A percentile compares a stretch with the other conserved stretches of the same genome.
Evolutionary conservation across 345 rosid species (phyloP).

Genomic region (Theobroma cacao): DNA sequence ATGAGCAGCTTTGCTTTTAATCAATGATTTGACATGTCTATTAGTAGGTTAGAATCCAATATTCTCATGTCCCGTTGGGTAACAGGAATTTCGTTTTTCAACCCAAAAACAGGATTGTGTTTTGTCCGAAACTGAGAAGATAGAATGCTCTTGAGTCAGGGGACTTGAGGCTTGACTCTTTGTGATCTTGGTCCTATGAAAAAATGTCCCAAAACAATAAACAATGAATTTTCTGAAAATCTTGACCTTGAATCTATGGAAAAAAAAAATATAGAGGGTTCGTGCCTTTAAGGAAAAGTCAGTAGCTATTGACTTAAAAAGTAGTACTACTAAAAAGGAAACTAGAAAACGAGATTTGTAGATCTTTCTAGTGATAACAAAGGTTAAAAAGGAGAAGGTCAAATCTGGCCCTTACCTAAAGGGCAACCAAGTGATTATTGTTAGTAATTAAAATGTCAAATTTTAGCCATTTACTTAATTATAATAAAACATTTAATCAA

Average conservation of each 20-base stretch:
- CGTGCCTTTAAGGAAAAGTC: slow-evolving; percentile 9
- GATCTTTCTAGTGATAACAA: background rate
- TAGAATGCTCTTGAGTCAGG: background rate
- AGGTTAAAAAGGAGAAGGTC: background rate
- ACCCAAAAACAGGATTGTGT: background rate
- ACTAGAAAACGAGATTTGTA: background rate
- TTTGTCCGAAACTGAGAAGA: background rate
- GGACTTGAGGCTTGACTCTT: background rate
- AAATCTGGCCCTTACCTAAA: background rate
- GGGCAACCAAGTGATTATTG: background rate
- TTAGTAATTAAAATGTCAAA: background rate
- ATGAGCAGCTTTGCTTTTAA: background rate
- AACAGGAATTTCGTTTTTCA: no score
- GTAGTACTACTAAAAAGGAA: background rate
- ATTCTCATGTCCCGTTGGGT: background rate
- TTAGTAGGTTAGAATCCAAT: background rate
- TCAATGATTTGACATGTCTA: background rate
- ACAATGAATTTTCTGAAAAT: background rate
- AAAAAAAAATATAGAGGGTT: background rate
- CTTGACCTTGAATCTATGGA: background rate
- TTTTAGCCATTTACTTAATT: background rate
- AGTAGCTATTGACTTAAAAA: background rate
- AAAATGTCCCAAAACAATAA: background rate
- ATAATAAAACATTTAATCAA: background rate
- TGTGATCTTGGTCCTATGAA: background rate